A percentile compares a stretch with the other conserved stretches of the same genome.
phyloP scores from a whole-genome alignment of 192 early-diverging fungal genomes.

The Helicostylum pulchrum region DNA sequence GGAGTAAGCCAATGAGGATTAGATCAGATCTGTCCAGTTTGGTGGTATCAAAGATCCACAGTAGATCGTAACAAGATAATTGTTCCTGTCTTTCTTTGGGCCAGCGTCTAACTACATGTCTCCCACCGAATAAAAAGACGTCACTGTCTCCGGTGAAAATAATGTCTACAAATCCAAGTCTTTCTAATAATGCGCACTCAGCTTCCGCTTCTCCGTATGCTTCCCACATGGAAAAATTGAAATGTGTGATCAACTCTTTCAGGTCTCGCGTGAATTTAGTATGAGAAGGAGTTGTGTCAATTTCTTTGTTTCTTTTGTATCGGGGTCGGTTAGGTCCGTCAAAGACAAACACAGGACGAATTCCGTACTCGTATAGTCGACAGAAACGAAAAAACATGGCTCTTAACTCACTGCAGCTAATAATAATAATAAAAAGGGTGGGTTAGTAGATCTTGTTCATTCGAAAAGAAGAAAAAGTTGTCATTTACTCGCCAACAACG shows the following conservation, averaged over 20 bases:
- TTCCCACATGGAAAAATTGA: conserved; percentile 25
- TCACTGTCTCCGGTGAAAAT: conserved; percentile 38
- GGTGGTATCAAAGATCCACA: conserved; percentile 2
- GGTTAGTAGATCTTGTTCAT: background rate
- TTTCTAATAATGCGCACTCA: conserved; percentile 32
- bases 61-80: conserved; percentile 9
- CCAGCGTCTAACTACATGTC: conserved; percentile 27
- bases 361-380: conserved; percentile 21
- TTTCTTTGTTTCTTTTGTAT: conserved; percentile 13
- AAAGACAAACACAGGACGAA: conserved; percentile 34
- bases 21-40: conserved; percentile 25
- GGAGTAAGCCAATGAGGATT: conserved; percentile 22
- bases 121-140: conserved; percentile 36
- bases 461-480: background rate
- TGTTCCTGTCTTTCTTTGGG: background rate
- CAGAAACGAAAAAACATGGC: conserved; percentile 23
- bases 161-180: conserved; percentile 24
- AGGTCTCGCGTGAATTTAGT: background rate
- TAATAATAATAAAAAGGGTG: background rate
- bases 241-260: conserved; percentile 12
- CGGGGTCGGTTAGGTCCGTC: conserved; percentile 20
- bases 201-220: conserved; percentile 39
- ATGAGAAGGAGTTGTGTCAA: background rate
- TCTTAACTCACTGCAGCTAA: background rate
- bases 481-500: background rate